Evolutionary conservation across 352 stramenopile genomes (phyloP).

Genomic region (Globisporangium nunn): DNA sequence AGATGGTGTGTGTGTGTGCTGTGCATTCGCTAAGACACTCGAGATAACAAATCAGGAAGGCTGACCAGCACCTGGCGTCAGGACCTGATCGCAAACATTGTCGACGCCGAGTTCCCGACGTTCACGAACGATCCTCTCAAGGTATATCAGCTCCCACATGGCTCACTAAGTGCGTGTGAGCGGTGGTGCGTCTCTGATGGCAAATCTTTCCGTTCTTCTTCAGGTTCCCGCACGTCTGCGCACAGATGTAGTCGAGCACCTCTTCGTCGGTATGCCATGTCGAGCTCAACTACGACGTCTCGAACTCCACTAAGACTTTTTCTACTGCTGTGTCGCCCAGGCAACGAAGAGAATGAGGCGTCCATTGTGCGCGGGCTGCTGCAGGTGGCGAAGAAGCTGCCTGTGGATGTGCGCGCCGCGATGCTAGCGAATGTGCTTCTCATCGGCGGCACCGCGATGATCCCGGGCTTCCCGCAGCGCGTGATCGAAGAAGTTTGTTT

Average conservation of each 20-base stretch:
- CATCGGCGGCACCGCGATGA: constrained; percentile 67
- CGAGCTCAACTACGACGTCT: neutral
- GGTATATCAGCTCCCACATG: constrained; percentile 13
- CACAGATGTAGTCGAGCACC: constrained; percentile 33
- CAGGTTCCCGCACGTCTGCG: constrained; percentile 37
- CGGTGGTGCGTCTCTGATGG: neutral
- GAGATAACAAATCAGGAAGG: too few species aligned
- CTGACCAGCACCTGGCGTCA: constrained; percentile 1
- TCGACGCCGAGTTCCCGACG: constrained; percentile 40
- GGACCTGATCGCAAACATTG: constrained; percentile 27
- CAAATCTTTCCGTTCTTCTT: neutral
- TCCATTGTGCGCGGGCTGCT: constrained; percentile 55
- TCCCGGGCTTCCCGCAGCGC: constrained; percentile 55
- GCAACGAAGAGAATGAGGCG: constrained; percentile 28
- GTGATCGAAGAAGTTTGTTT: constrained; percentile 40
- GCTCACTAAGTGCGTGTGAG: neutral
- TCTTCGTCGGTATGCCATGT: constrained; percentile 30
- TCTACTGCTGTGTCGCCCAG: neutral
- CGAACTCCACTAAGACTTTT: neutral
- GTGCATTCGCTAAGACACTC: too few species aligned
- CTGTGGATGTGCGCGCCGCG: constrained; percentile 54
- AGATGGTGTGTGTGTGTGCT: constrained; percentile 20
- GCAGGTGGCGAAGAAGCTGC: constrained; percentile 43
- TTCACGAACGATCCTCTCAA: constrained; percentile 25
- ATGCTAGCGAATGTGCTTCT: constrained; percentile 76